These are phyloP conservation scores for Heritiera fomes DNA, from an alignment of 345 rosid genomes.

Conservation along the genomic window DNA sequence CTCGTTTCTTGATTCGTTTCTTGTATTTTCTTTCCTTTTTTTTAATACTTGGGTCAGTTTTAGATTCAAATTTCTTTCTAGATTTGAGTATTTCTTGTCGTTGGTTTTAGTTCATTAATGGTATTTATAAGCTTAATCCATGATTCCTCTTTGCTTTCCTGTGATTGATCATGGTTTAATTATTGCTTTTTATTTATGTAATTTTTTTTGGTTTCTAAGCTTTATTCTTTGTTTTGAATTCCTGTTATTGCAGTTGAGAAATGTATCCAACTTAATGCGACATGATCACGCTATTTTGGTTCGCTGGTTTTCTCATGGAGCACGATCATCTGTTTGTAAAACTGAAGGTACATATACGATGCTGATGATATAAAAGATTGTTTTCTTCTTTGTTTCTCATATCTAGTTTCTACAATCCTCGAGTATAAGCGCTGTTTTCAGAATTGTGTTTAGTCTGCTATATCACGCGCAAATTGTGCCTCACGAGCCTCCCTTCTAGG, in stretches of 20 bases:
- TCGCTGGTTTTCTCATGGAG: slow-evolving; percentile 59
- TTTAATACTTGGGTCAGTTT: slow-evolving; percentile 2
- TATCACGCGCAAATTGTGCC: neutral
- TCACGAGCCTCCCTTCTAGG: neutral
- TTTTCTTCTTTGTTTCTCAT: neutral
- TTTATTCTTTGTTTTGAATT: neutral
- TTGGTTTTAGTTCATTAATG: slow-evolving; percentile 10
- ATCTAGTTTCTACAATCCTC: neutral
- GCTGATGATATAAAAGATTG: neutral
- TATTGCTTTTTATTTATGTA: neutral
- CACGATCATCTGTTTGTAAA: slow-evolving; percentile 39
- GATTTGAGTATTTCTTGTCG: neutral
- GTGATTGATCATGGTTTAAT: neutral
- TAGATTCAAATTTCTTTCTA: slow-evolving; percentile 7
- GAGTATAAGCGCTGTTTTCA: neutral
- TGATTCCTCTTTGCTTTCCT: neutral
- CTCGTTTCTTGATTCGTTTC: neutral
- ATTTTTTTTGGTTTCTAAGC: neutral
- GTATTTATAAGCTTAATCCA: neutral
- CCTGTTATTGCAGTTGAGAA: slow-evolving; percentile 53
- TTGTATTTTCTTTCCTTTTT: neutral
- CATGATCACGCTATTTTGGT: slow-evolving; percentile 51
- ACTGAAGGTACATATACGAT: slow-evolving; percentile 46
- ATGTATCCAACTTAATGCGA: slow-evolving; percentile 48
- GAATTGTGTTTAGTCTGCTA: neutral